Percentiles rank a stretch among this genome's conserved stretches.
Conservation (phyloP, 2,329 filamentous ascomycete species). For the Neocatenulostroma microsporum region DNA sequence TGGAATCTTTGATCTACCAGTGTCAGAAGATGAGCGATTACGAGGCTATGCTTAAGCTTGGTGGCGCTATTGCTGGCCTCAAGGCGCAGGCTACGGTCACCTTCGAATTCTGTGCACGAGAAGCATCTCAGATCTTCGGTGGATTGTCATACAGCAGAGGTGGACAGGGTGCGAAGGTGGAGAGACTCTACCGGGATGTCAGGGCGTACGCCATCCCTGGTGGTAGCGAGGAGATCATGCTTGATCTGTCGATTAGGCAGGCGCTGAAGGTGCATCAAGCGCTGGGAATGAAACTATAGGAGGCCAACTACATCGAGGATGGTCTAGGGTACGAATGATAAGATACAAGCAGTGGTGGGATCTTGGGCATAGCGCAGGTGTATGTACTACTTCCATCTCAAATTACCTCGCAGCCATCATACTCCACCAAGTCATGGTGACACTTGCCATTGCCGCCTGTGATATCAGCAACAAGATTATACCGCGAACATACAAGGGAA, state of each 20-base stretch:
- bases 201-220: conserved; percentile 91
- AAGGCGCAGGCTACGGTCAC: conserved; percentile 92
- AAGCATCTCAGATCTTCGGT: conserved; percentile 96
- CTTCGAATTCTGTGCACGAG: conserved; percentile 95
- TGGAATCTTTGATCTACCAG: conserved; percentile 92
- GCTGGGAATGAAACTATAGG: conserved; percentile 86
- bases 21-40: conserved; percentile 87
- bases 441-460: too few relatives aligned
- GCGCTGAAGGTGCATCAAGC: conserved; percentile 80
- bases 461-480: too few relatives aligned
- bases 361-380: too few relatives aligned
- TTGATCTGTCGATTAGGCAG: conserved; percentile 91
- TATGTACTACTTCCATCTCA: too few relatives aligned
- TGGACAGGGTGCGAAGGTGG: conserved; percentile 90
- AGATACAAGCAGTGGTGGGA: too few relatives aligned
- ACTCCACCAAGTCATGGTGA: too few relatives aligned
- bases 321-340: too few relatives aligned
- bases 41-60: conserved; percentile 91
- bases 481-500: too few relatives aligned
- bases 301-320: too few relatives aligned
- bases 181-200: conserved; percentile 90
- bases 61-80: conserved; percentile 83
- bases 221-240: conserved; percentile 96
- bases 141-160: conserved; percentile 86
- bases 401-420: too few relatives aligned